A percentile compares a stretch with the other conserved stretches of the same genome.
Evolutionary conservation across 2,329 filamentous ascomycete species (phyloP).

Genomic region (Hypoxylon sp.): DNA sequence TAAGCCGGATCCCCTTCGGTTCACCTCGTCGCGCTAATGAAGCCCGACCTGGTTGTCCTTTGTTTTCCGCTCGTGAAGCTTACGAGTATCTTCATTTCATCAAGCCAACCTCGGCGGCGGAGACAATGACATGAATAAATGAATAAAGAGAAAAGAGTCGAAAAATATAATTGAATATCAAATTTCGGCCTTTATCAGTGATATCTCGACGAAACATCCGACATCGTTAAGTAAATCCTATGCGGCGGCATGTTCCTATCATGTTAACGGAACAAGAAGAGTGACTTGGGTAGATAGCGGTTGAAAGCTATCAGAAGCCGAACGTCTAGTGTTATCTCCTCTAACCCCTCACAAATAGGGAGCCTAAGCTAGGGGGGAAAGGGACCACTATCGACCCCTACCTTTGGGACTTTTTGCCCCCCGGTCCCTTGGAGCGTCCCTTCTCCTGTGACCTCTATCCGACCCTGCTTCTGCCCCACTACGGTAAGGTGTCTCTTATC

Average conservation of each 20-base stretch:
- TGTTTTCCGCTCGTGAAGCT: constrained; percentile 17
- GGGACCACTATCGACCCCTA: constrained; percentile 6
- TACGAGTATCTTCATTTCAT: not conserved
- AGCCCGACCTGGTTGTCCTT: constrained; percentile 17
- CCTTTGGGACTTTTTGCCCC: constrained; percentile 4
- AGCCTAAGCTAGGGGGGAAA: constrained; percentile 18
- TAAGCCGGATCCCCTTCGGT: constrained; percentile 2
- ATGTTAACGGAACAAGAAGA: not conserved
- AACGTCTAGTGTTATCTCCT: constrained; percentile 17
- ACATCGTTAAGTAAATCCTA: not conserved
- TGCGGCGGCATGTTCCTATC: constrained; percentile 1
- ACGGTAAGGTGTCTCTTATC: constrained; percentile 23
- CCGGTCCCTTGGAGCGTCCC: constrained; percentile 17
- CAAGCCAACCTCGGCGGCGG: not conserved
- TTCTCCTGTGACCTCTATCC: constrained; percentile 31
- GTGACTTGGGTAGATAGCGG: constrained; percentile 3
- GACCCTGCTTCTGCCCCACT: not conserved
- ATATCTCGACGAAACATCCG: not conserved
- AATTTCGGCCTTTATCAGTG: constrained; percentile 2
- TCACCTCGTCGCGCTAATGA: constrained; percentile 24
- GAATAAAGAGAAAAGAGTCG: constrained; percentile 7
- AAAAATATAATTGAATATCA: not conserved
- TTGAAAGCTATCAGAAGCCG: constrained; percentile 1
- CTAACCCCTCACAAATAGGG: constrained; percentile 17
- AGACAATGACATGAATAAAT: constrained; percentile 14